phyloP scores from a whole-genome alignment of 352 stramenopile species.

The Phytophthora europaea region DNA sequence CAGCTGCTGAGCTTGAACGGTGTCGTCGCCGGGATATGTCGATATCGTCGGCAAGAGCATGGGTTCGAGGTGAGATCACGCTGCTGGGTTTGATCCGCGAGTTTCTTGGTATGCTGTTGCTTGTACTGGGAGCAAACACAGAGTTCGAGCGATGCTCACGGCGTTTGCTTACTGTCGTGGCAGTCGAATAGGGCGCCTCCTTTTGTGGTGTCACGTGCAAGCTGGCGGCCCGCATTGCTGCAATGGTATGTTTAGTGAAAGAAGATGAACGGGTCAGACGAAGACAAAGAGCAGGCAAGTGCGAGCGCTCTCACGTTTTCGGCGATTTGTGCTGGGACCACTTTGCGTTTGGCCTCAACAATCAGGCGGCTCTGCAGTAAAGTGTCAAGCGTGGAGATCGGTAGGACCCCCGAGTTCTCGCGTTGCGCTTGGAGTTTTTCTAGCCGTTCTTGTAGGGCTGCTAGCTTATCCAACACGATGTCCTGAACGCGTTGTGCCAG shows the following conservation, averaged over 20 bases:
- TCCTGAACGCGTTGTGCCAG: conserved; percentile 51
- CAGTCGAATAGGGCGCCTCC: background rate
- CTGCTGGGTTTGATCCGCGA: conserved; percentile 32
- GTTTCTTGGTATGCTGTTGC: conserved; percentile 1
- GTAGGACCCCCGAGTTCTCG: conserved; percentile 56
- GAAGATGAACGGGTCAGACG: background rate
- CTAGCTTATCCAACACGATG: conserved; percentile 53
- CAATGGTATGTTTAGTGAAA: conserved; percentile 44
- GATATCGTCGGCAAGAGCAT: conserved; percentile 5
- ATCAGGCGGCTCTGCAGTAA: conserved; percentile 66
- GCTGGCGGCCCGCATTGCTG: conserved; percentile 49
- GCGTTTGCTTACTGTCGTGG: conserved; percentile 2
- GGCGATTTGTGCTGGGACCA: conserved; percentile 52
- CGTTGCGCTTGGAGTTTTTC: conserved; percentile 54
- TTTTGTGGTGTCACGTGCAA: conserved; percentile 29
- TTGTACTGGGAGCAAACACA: background rate
- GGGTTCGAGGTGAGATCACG: conserved; percentile 41
- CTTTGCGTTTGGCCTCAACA: conserved; percentile 72
- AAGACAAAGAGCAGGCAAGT: background rate
- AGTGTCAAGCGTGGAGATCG: conserved; percentile 46
- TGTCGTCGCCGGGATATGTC: conserved; percentile 11
- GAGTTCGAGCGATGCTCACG: conserved; percentile 21
- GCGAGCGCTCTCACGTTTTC: conserved; percentile 43
- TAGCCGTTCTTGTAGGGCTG: conserved; percentile 48
- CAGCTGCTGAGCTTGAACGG: conserved; percentile 1